phyloP scores from a whole-genome alignment of 2,329 filamentous ascomycete genomes.

The Tolypocladium sp. region DNA sequence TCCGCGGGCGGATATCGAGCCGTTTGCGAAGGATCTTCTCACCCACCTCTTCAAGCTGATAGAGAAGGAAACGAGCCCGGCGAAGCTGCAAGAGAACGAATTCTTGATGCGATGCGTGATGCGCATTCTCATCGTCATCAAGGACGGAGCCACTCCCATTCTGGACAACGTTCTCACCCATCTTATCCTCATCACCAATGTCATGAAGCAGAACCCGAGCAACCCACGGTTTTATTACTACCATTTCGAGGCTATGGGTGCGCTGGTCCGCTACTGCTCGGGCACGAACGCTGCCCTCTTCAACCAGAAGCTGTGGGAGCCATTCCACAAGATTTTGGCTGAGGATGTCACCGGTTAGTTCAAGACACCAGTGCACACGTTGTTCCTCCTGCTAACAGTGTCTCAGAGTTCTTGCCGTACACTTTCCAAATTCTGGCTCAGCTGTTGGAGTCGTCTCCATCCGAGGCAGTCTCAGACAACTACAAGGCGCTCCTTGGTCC shows the following conservation, averaged over 20 bases:
- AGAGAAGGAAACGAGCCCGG: conserved; percentile 71
- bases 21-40: conserved; percentile 76
- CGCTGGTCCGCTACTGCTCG: conserved; percentile 66
- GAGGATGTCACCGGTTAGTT: conserved; percentile 68
- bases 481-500: conserved; percentile 73
- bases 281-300: conserved; percentile 59
- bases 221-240: conserved; percentile 99
- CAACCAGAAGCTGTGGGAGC: conserved; percentile 71
- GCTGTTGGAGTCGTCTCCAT: conserved; percentile 76
- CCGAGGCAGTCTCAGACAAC: conserved; percentile 67
- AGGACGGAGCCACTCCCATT: conserved; percentile 66
- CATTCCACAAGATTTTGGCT: conserved; percentile 71
- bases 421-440: conserved; percentile 93
- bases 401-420: conserved; percentile 82
- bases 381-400: conserved; percentile 8
- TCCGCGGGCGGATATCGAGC: conserved; percentile 65
- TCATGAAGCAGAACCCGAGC: conserved; percentile 90
- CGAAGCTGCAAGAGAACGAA: conserved; percentile 97
- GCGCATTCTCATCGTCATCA: conserved; percentile 91
- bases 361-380: not conserved
- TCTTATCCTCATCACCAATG: conserved; percentile 79
- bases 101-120: conserved; percentile 98
- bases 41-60: conserved; percentile 87
- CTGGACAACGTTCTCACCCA: conserved; percentile 73
- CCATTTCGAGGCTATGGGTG: conserved; percentile 90